Evolutionary conservation across 768 basidiomycete species (phyloP).

Genomic region (Lactarius deliciosus): DNA sequence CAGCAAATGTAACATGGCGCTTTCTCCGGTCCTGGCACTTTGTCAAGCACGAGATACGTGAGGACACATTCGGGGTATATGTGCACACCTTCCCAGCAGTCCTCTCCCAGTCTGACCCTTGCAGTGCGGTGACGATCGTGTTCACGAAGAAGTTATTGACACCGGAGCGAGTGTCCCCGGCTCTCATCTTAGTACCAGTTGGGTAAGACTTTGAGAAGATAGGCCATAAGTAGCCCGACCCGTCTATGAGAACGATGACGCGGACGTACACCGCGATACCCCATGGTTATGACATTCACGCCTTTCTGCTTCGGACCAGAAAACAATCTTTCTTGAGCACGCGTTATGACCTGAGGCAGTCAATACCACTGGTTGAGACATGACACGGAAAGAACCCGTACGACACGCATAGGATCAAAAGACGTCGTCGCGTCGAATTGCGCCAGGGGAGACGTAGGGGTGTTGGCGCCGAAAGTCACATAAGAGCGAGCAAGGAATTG

Average conservation of each 20-base stretch:
- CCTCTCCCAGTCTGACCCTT: conserved; percentile 63
- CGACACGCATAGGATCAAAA: conserved; percentile 19
- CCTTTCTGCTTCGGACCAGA: conserved; percentile 37
- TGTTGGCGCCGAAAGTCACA: conserved; percentile 12
- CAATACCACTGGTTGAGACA: conserved; percentile 30
- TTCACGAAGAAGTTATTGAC: conserved; percentile 67
- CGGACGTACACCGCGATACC: conserved; percentile 57
- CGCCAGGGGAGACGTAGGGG: background rate
- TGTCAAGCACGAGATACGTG: conserved; percentile 7
- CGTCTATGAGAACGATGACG: background rate
- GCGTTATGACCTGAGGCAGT: conserved; percentile 54
- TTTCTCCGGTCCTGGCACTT: conserved; percentile 65
- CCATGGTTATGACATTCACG: conserved; percentile 62
- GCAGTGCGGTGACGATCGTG: conserved; percentile 68
- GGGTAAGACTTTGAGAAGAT: conserved; percentile 16
- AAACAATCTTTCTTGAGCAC: conserved; percentile 57
- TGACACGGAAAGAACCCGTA: background rate
- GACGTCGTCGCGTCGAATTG: conserved; percentile 21
- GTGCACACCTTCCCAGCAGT: conserved; percentile 56
- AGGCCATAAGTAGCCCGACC: conserved; percentile 9
- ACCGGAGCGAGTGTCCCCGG: conserved; percentile 41
- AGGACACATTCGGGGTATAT: background rate
- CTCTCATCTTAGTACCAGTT: conserved; percentile 36
- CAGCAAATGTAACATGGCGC: conserved; percentile 76
- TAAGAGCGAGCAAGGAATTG: conserved; percentile 20